These are phyloP conservation scores for Ceratobasidium sp. DNA, from an alignment of 1,284 basidiomycete species.

Conservation along the genomic window DNA sequence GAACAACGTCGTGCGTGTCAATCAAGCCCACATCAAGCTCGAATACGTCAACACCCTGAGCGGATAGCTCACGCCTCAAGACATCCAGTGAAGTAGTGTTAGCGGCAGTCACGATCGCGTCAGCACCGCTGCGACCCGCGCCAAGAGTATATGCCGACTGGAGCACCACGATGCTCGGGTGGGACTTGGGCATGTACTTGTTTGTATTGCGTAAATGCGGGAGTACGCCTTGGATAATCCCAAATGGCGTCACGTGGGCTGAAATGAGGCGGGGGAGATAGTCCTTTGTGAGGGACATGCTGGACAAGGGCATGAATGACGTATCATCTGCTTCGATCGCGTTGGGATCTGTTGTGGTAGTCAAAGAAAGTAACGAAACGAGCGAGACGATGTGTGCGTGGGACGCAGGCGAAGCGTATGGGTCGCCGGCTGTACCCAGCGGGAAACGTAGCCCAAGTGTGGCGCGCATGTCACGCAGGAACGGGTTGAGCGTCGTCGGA, in stretches of 20 bases:
- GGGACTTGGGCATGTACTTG: slow-evolving; percentile 62
- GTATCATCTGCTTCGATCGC: slow-evolving; percentile 10
- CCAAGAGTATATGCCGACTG: slow-evolving; percentile 66
- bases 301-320: slow-evolving; percentile 45
- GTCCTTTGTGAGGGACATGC: slow-evolving; percentile 67
- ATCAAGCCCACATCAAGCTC: slow-evolving; percentile 40
- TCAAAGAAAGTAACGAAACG: slow-evolving; percentile 48
- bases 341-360: slow-evolving; percentile 17
- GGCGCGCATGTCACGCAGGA: slow-evolving; percentile 79
- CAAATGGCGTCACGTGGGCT: slow-evolving; percentile 77
- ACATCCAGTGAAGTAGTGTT: slow-evolving; percentile 76
- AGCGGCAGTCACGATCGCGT: slow-evolving; percentile 75
- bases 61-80: slow-evolving; percentile 71
- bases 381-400: slow-evolving; percentile 49
- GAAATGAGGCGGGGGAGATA: slow-evolving; percentile 75
- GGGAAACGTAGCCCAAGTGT: slow-evolving; percentile 85
- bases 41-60: slow-evolving; percentile 49
- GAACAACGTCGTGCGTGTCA: slow-evolving; percentile 27
- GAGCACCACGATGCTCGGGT: slow-evolving; percentile 58
- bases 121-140: slow-evolving; percentile 72
- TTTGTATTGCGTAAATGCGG: slow-evolving; percentile 67
- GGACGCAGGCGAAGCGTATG: slow-evolving; percentile 64
- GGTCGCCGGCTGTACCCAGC: slow-evolving; percentile 77
- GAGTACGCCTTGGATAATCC: slow-evolving; percentile 77
- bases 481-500: slow-evolving; percentile 75